A percentile compares a stretch with the other conserved stretches of the same genome.
Evolutionary conservation across 805 yeast species (phyloP).

Genomic region (Huiozyma naganishii): DNA sequence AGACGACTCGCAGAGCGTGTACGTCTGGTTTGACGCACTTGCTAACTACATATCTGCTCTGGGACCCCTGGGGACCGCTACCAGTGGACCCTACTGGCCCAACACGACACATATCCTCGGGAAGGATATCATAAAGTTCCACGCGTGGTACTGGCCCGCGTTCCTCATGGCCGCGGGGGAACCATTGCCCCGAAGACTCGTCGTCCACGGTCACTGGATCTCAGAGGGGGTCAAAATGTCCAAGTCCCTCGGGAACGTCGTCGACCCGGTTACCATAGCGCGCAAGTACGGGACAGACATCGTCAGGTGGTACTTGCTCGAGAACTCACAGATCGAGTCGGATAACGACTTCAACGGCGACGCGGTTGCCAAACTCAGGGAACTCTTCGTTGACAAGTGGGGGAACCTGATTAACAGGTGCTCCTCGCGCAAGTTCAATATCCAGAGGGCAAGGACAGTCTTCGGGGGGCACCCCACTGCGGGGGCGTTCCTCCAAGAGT

Average conservation of each 20-base stretch:
- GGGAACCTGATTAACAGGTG: slow-evolving; percentile 70
- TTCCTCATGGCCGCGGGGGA: slow-evolving; percentile 75
- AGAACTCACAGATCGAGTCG: slow-evolving; percentile 59
- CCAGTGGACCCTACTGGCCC: slow-evolving; percentile 12
- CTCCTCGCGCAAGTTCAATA: slow-evolving; percentile 58
- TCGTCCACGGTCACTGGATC: slow-evolving; percentile 94
- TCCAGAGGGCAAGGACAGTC: slow-evolving; percentile 34
- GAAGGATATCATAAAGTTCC: slow-evolving; percentile 83
- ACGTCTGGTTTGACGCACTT: slow-evolving; percentile 96
- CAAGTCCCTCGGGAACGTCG: slow-evolving; percentile 85
- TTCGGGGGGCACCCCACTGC: slow-evolving; percentile 1
- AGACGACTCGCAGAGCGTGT: slow-evolving; percentile 67
- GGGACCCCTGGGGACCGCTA: slow-evolving; percentile 39
- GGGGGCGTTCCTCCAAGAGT: neutral
- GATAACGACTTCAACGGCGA: slow-evolving; percentile 74
- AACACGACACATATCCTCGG: slow-evolving; percentile 74
- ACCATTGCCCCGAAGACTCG: slow-evolving; percentile 57
- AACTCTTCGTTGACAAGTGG: slow-evolving; percentile 66
- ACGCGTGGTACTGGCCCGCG: slow-evolving; percentile 90
- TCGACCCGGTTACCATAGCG: slow-evolving; percentile 69
- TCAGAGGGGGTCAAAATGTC: slow-evolving; percentile 88
- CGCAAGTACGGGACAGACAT: slow-evolving; percentile 61
- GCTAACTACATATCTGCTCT: slow-evolving; percentile 70
- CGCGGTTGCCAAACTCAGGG: slow-evolving; percentile 41
- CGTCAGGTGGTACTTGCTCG: slow-evolving; percentile 63